Base-by-base conservation (phyloP, 163 green algal genomes). In the Scenedesmus sp. region DNA sequence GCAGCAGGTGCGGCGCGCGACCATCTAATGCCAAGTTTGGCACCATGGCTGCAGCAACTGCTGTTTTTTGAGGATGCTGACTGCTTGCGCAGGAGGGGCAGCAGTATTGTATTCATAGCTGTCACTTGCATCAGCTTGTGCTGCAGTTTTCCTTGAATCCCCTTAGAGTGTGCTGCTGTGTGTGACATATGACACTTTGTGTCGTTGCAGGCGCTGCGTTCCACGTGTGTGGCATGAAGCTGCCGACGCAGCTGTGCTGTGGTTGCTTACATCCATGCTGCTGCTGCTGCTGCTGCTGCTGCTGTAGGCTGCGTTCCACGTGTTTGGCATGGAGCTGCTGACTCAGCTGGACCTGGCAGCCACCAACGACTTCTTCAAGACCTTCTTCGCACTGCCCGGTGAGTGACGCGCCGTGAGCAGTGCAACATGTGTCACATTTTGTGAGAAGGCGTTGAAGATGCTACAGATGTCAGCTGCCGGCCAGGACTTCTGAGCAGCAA, bases 321-420 rank as follows among this genome's bases (percentile, higher is more conserved):
- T 99, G 34, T 99, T 99, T 96, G 98, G 98, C 89, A 99, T 99
- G 97, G 98, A 99, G 96, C 96, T 99, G 59, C 94, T 99, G 54
- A 96, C 97, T 23, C 94, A 94, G 82, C 95, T 99, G n/a, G 96
- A 99, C 94, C 92, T 99, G n/a, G 9, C 83, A 0, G 88, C 92
- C 77, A 99, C 97, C 88, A 97, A 98, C 93, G 94, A 97, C 77
- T 99, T 99, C 94, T 99, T 99, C 95, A 90, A 94, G 60, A 98
- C 97, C 85, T 99, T 99, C 95, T 99, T 99, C 95, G 84, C 90
- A 10, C 94, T 99, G 87, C 98, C 98, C 1, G 84, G 94, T 85
- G 91, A 54, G 59, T 46, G 34, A 46, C 34, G 34, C 34, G 34
- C 34, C 59, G 59, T 9, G 8, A 64, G 59, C 59, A 10, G 34